These are phyloP conservation scores for Hydrangea macrophylla DNA, from an alignment of 148 eudicot species.

Conservation along the genomic window DNA sequence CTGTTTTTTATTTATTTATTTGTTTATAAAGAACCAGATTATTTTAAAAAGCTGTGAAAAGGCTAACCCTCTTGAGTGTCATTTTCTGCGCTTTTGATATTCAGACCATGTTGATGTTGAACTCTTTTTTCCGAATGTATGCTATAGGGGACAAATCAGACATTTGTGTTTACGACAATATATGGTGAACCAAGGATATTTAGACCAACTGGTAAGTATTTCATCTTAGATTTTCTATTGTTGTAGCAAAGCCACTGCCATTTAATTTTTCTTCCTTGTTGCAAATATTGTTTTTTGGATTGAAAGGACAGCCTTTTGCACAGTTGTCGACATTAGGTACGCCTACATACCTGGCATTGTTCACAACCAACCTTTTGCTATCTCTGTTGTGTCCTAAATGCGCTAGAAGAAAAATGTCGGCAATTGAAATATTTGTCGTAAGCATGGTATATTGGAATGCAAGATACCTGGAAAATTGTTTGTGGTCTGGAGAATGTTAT, in stretches of 20 bases:
- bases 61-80: too few species aligned
- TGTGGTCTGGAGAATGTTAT: too few species aligned
- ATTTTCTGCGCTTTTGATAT: neutral
- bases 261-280: neutral
- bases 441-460: too few species aligned
- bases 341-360: too few species aligned
- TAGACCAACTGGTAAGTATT: slow-evolving; percentile 78
- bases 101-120: neutral
- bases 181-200: slow-evolving; percentile 90
- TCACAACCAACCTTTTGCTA: too few species aligned
- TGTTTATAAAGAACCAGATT: neutral
- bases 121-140: slow-evolving; percentile 12
- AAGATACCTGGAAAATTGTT: too few species aligned
- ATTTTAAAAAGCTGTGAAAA: too few species aligned
- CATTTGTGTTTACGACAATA: slow-evolving; percentile 83
- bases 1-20: neutral
- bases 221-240: neutral
- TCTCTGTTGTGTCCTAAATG: too few species aligned
- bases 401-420: too few species aligned
- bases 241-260: neutral
- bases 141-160: slow-evolving; percentile 82
- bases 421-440: too few species aligned
- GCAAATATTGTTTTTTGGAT: neutral
- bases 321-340: too few species aligned
- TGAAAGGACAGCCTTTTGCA: too few species aligned